Evolutionary conservation across 768 basidiomycete genomes (phyloP), one percentile per base, ranked within the genome.

Genomic region (Trichaptum fuscoviolaceum): DNA sequence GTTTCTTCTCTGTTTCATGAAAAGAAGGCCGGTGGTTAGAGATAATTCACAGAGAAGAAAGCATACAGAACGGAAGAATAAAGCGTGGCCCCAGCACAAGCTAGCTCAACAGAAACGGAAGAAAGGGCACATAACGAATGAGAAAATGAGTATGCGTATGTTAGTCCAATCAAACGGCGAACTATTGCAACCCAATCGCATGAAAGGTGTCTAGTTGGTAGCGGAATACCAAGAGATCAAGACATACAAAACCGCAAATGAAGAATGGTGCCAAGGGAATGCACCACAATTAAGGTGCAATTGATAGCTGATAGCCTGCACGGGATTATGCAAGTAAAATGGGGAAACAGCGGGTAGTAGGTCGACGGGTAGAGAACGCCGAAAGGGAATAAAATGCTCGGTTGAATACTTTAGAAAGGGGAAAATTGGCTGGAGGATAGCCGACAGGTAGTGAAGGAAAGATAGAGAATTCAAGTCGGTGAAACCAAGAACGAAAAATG

Each of bases 161-260:
- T 74, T 92, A 90, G 23, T 90, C 91, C 71, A 92, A 88, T 61
- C 92, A 79, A 76, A 91, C 89, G 67, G 92, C 89, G 63, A 30
- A 30, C 30, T 30, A 30, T 30, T 30, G 8, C 91, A 83, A 36
- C 83, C 77, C 73, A 91, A 92, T 89, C 90, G 92, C 1, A 87
- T 88, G 35, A 92, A 66, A 9, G 87, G 79, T 10, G 86, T 81
- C 74, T 87, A 12, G 42, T 20, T 15, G 20, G 15, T 4, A 52
- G 20, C 20, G 42, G 42, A 52, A 20, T 52, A 52, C 42, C 42
- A 52, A 36, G 35, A 36, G 35, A 7, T 36, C 17, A 36, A 52
- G 20, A 52, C 20, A 20, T 6, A 52, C 10, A 52, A 12, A 52
- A 52, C 42, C 5, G 20, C 20, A 52, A 52, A 15, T 52, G 42